Base-by-base conservation (phyloP, 768 basidiomycete genomes). In the Psilocybe cyanescens region DNA sequence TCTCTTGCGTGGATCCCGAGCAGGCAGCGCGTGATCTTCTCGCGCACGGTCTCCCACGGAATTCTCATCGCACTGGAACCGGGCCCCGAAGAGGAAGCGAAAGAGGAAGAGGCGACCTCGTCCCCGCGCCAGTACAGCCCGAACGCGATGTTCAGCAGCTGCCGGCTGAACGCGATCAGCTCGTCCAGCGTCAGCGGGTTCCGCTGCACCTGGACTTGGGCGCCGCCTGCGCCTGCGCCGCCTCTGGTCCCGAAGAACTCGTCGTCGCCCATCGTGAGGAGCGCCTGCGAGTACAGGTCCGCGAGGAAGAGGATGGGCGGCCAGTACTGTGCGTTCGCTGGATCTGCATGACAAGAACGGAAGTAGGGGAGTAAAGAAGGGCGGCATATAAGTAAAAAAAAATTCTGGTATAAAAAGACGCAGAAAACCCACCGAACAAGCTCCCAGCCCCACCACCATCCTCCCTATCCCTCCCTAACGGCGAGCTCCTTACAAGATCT, bases 191-290 rank as follows among this genome's bases (percentile, higher is more conserved):
- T 80, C 1, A 99, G 81, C 0, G 95, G 91, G 63, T 95, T 97
- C 17, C 88, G 78, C n/a, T 79, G 14, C 33, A 19, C 8, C 37
- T 39, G 37, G 8, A 14, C 14, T 39, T 39, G 37, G 7, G 8
- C 41, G 11, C n/a, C 14, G 11, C 41, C 41, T 0, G 5, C 1
- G 0, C 41, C 41, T 8, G 6, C 14, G 11, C 41, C 41, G 0
- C 14, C 7, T 44, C 14, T 12, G 1, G 6, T 37, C 0, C 87
- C 85, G 71, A 97, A 97, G 78, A 99, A 99, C 72, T 99, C 97
- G 74, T 98, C 97, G 67, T 99, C 97, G 1, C 93, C 93, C 83
- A 99, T 92, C 0, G 95, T 95, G 33, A 94, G 79, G 33, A 99
- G 83, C 1, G 88, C 85, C 61, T 96, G 91, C 2, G 87, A 83